A percentile compares a stretch with the other conserved stretches of the same genome.
phyloP scores from a whole-genome alignment of 1,284 basidiomycete species.

The Microbotryum violaceum region DNA sequence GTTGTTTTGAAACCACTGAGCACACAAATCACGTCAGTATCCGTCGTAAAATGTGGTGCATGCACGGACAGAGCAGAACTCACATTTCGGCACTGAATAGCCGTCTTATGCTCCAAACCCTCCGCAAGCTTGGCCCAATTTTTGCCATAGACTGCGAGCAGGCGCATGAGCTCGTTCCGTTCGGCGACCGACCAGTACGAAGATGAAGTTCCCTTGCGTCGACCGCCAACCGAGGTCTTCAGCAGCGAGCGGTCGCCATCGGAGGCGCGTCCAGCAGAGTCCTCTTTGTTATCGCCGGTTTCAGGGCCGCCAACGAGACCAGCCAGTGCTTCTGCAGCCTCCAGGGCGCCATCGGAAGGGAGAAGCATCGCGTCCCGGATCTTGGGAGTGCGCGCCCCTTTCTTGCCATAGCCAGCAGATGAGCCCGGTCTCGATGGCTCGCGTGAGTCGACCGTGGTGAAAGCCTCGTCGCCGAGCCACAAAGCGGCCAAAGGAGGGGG shows the following conservation, averaged over 20 bases:
- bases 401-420: no score
- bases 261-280: neutral
- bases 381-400: neutral
- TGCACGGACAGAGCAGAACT: neutral
- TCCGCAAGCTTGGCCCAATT: conserved; percentile 68
- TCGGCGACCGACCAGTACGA: conserved; percentile 52
- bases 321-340: conserved; percentile 42
- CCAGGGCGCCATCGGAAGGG: conserved; percentile 39
- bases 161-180: conserved; percentile 52
- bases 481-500: no score
- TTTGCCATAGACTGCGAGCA: conserved; percentile 61
- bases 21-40: neutral
- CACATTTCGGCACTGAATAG: conserved; percentile 54
- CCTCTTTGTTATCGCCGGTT: neutral
- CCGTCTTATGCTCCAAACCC: conserved; percentile 68
- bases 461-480: no score
- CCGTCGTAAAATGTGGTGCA: no score
- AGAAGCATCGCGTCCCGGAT: neutral
- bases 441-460: no score
- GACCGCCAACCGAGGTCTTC: neutral
- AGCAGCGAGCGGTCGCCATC: conserved; percentile 4
- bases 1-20: conserved; percentile 27
- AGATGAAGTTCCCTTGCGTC: conserved; percentile 36
- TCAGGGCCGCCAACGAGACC: conserved; percentile 35
- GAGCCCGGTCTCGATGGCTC: no score